Evolutionary conservation across 2,329 filamentous ascomycete genomes (phyloP).

Genomic region (Hymenoscyphus salicellus): DNA sequence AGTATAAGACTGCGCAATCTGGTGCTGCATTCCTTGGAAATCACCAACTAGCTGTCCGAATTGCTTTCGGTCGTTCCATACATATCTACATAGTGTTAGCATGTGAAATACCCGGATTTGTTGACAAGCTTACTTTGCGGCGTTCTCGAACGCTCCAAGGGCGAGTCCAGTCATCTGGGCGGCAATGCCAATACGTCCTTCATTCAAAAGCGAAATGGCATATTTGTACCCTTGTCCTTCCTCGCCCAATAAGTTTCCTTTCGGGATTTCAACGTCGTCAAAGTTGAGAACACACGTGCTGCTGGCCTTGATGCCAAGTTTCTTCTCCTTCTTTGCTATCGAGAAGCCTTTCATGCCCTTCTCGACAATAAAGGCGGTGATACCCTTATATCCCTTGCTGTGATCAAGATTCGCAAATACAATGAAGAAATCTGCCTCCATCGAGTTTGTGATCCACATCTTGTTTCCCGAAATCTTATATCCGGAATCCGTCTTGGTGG

Average conservation of each 20-base stretch:
- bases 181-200: conserved; percentile 95
- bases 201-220: conserved; percentile 89
- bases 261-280: conserved; percentile 89
- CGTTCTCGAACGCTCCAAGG: conserved; percentile 92
- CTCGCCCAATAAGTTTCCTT: conserved; percentile 82
- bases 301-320: conserved; percentile 92
- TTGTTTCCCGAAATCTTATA: conserved; percentile 89
- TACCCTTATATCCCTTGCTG: conserved; percentile 91
- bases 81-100: conserved; percentile 57
- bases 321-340: conserved; percentile 99
- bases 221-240: conserved; percentile 96
- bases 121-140: conserved; percentile 59
- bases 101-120: conserved; percentile 5
- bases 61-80: conserved; percentile 97
- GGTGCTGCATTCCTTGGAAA: conserved; percentile 99
- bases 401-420: conserved; percentile 96
- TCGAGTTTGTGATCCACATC: conserved; percentile 99
- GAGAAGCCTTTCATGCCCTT: conserved; percentile 85
- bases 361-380: conserved; percentile 92
- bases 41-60: conserved; percentile 91
- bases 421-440: conserved; percentile 92
- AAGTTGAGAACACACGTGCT: conserved; percentile 97
- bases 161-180: conserved; percentile 98
- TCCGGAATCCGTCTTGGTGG: conserved; percentile 75
- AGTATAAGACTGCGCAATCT: conserved; percentile 91